phyloP scores from a whole-genome alignment of 495 filamentous ascomycete genomes.

The Alectoria sarmentosa region DNA sequence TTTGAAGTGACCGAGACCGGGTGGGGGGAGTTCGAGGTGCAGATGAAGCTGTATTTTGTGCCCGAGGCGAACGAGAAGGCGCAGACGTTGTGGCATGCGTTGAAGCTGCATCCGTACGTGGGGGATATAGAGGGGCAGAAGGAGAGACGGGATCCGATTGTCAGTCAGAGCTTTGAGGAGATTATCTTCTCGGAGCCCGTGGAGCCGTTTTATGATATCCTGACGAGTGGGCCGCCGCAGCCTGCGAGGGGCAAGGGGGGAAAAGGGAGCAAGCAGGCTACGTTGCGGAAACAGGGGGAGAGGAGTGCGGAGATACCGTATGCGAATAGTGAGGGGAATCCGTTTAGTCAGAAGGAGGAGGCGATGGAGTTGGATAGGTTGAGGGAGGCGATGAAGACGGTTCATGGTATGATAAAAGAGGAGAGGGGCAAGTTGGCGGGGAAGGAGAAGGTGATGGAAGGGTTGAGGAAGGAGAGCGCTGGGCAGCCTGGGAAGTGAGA shows the following conservation, averaged over 20 bases:
- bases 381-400: conserved; percentile 53
- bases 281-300: conserved; percentile 43
- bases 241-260: conserved; percentile 35
- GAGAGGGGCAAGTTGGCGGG: conserved; percentile 57
- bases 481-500: conserved; percentile 30
- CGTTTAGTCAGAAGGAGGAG: conserved; percentile 71
- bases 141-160: conserved; percentile 55
- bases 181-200: conserved; percentile 94
- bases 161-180: conserved; percentile 78
- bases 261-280: conserved; percentile 41
- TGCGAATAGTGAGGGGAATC: conserved; percentile 53
- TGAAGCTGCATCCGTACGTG: conserved; percentile 88
- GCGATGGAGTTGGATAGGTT: conserved; percentile 56
- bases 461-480: conserved; percentile 53
- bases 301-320: conserved; percentile 67
- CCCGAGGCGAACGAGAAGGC: conserved; percentile 82
- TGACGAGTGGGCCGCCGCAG: conserved; percentile 54
- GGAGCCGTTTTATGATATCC: conserved; percentile 75
- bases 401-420: conserved; percentile 62
- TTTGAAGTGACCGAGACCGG: conserved; percentile 89
- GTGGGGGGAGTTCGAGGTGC: conserved; percentile 97
- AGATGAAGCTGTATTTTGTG: conserved; percentile 85
- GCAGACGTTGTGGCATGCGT: conserved; percentile 80
- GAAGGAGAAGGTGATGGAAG: conserved; percentile 56
- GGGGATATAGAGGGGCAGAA: conserved; percentile 68